These are phyloP conservation scores for Theileria luwenshuni DNA, from an alignment of 169 alveolate species.

Conservation along the genomic window DNA sequence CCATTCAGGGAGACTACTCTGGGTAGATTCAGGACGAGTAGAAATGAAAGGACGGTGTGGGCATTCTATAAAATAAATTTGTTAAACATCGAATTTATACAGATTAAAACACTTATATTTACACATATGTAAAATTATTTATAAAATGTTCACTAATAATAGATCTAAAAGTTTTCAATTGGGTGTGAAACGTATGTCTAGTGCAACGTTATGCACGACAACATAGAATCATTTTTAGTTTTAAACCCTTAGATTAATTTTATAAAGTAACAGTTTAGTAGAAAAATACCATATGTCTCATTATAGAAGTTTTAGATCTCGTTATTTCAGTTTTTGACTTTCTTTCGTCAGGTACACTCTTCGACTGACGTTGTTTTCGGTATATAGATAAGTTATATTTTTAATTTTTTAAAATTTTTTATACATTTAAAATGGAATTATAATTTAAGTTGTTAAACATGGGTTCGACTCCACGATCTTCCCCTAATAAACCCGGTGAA, in stretches of 20 bases:
- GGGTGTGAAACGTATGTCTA: constrained; percentile 4
- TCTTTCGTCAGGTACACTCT: neutral
- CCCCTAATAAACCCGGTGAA: neutral
- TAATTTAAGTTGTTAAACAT: neutral
- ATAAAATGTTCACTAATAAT: neutral
- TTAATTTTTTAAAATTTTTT: neutral
- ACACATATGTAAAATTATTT: neutral
- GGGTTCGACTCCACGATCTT: constrained; percentile 13
- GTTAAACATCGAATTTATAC: neutral
- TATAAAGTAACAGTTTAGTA: too few species aligned
- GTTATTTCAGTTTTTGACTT: neutral
- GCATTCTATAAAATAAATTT: neutral
- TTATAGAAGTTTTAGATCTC: neutral
- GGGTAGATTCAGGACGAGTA: neutral
- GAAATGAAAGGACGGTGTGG: neutral
- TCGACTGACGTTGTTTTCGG: neutral
- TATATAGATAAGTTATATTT: neutral
- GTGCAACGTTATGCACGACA: constrained; percentile 17
- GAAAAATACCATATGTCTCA: constrained; percentile 6
- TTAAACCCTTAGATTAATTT: neutral
- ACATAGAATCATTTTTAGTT: constrained; percentile 20
- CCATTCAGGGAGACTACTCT: neutral
- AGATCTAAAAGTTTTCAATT: neutral
- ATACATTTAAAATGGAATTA: constrained; percentile 24
- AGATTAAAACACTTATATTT: too few species aligned